phyloP scores from a whole-genome alignment of 257 asterid species.

The Scutellaria galericulata region DNA sequence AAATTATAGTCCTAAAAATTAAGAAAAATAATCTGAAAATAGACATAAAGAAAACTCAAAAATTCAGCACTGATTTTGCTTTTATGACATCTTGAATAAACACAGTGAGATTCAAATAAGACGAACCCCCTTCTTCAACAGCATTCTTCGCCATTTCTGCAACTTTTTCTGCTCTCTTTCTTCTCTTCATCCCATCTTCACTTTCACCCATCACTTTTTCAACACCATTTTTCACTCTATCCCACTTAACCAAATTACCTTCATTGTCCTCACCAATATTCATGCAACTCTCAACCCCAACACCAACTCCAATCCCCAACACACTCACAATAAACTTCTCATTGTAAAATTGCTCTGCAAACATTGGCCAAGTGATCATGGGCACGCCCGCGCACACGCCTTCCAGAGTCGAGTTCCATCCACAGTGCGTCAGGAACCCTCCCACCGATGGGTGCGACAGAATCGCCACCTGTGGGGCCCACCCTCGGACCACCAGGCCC shows the following conservation, averaged over 20 bases:
- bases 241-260: slow-evolving; percentile 33
- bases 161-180: slow-evolving; percentile 40
- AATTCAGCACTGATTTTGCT: no score
- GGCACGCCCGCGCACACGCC: slow-evolving; percentile 40
- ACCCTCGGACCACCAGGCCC: slow-evolving; percentile 44
- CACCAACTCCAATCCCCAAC: slow-evolving; percentile 35
- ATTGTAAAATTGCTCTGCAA: slow-evolving; percentile 46
- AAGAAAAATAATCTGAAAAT: no score
- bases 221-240: slow-evolving; percentile 26
- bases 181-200: slow-evolving; percentile 40
- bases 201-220: slow-evolving; percentile 38
- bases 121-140: slow-evolving; percentile 45
- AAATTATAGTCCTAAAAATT: no score
- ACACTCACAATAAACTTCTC: slow-evolving; percentile 41
- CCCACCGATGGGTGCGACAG: slow-evolving; percentile 41
- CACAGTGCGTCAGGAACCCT: slow-evolving; percentile 47
- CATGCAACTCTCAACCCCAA: slow-evolving; percentile 32
- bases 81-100: slow-evolving; percentile 33
- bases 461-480: slow-evolving; percentile 55
- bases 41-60: no score
- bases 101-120: slow-evolving; percentile 37
- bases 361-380: slow-evolving; percentile 46
- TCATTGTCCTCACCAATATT: not conserved
- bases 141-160: slow-evolving; percentile 43
- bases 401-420: slow-evolving; percentile 47